These are phyloP conservation scores for Arachis stenosperma DNA, from an alignment of 306 rosid species.

Conservation along the genomic window DNA sequence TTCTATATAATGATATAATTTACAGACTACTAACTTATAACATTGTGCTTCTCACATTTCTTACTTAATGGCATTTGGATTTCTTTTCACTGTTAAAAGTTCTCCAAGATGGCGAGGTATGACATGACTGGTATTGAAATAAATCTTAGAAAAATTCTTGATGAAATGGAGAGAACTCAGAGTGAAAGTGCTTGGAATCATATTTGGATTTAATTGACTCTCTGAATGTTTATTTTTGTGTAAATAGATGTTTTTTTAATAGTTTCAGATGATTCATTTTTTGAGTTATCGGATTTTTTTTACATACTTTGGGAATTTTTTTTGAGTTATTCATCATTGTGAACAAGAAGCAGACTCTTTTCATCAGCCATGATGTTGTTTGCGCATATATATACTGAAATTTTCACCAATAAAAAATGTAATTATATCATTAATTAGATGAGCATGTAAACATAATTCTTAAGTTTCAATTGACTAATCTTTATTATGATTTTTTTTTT, in stretches of 20 bases:
- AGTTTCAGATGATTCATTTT: no score
- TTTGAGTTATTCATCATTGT: conserved; percentile 37
- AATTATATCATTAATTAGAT: conserved; percentile 50
- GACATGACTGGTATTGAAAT: conserved; percentile 97
- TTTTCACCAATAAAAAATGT: conserved; percentile 40
- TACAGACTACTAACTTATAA: conserved; percentile 28
- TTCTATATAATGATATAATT: conserved; percentile 21
- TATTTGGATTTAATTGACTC: conserved; percentile 44
- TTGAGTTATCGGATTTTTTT: no score
- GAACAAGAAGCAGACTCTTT: conserved; percentile 70
- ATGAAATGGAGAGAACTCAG: conserved; percentile 70
- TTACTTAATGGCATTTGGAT: conserved; percentile 50
- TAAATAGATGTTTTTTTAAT: no score
- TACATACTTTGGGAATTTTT: no score
- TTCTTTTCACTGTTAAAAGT: conserved; percentile 59
- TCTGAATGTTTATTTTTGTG: no score
- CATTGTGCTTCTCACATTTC: conserved; percentile 44
- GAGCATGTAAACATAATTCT: conserved; percentile 47
- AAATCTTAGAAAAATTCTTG: conserved; percentile 88
- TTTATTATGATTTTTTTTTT: conserved; percentile 32
- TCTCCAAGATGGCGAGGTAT: conserved; percentile 99
- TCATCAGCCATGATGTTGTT: conserved; percentile 64
- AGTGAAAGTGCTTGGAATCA: conserved; percentile 73
- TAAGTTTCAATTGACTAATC: conserved; percentile 38
- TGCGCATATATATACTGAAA: conserved; percentile 26